These are phyloP conservation scores for Ustilago sp. DNA, from an alignment of 1,284 basidiomycete genomes.

Conservation along the genomic window DNA sequence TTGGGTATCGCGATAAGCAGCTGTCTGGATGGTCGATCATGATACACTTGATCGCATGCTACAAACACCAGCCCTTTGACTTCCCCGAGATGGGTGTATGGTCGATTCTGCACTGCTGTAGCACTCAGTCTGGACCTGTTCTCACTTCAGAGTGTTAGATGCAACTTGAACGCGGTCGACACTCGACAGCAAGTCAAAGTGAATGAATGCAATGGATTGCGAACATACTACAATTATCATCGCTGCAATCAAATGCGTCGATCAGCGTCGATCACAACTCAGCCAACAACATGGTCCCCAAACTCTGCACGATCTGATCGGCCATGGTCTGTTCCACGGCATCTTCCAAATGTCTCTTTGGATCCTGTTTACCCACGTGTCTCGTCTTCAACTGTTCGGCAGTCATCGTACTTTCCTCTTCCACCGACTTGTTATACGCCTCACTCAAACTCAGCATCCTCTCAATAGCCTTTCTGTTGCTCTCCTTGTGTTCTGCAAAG, in stretches of 20 bases:
- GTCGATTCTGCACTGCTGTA: too few species aligned
- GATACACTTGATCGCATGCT: too few species aligned
- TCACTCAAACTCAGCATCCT: constrained; percentile 66
- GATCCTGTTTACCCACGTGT: constrained; percentile 69
- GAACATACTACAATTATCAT: too few species aligned
- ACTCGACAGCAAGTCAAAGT: too few species aligned
- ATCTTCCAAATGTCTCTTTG: constrained; percentile 69
- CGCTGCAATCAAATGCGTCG: not conserved
- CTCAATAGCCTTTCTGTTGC: constrained; percentile 66
- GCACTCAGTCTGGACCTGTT: too few species aligned
- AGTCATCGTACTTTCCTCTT: constrained; percentile 65
- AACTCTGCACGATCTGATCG: constrained; percentile 67
- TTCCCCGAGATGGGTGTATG: too few species aligned
- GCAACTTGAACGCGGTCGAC: too few species aligned
- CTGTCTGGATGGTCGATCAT: too few species aligned
- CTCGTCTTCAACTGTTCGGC: constrained; percentile 68
- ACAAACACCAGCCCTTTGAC: too few species aligned
- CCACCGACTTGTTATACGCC: constrained; percentile 69
- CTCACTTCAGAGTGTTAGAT: too few species aligned
- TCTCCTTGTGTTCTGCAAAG: constrained; percentile 67
- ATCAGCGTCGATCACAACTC: constrained; percentile 24
- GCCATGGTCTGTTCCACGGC: constrained; percentile 68
- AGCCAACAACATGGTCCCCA: constrained; percentile 65
- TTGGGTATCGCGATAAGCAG: too few species aligned
- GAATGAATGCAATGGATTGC: too few species aligned